These are phyloP conservation scores for Ricinus communis DNA, from an alignment of 345 rosid genomes.

Conservation along the genomic window DNA sequence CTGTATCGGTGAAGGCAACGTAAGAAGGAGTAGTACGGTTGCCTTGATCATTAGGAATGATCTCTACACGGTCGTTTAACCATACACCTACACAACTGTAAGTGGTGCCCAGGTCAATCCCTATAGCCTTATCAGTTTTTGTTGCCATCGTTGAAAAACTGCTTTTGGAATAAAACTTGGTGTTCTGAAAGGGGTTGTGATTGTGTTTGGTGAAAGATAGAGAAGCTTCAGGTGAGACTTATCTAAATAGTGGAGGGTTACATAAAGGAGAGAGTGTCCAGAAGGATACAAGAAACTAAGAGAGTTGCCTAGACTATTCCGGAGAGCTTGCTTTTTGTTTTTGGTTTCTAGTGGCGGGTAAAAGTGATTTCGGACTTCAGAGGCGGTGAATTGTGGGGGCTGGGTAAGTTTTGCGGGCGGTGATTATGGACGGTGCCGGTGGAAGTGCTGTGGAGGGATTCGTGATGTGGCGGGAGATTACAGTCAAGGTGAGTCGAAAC, in stretches of 20 bases:
- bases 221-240: too few relatives aligned
- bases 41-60: slow-evolving; percentile 43
- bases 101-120: slow-evolving; percentile 42
- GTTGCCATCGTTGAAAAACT: not conserved
- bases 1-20: slow-evolving; percentile 41
- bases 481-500: too few relatives aligned
- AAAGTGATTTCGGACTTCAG: too few relatives aligned
- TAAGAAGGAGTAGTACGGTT: slow-evolving; percentile 42
- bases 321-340: too few relatives aligned
- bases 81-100: slow-evolving; percentile 41
- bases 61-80: slow-evolving; percentile 39
- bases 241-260: not conserved
- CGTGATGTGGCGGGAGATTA: too few relatives aligned
- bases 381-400: too few relatives aligned
- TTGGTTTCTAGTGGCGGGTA: too few relatives aligned
- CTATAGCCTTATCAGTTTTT: slow-evolving; percentile 24
- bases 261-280: not conserved
- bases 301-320: not conserved
- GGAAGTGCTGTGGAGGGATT: too few relatives aligned
- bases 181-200: not conserved
- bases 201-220: not conserved
- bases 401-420: too few relatives aligned
- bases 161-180: not conserved
- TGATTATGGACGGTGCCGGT: too few relatives aligned
- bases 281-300: not conserved